Evolutionary conservation across 176 grass and related monocot genomes (phyloP).

Genomic region (Puccinellia tenuiflora): DNA sequence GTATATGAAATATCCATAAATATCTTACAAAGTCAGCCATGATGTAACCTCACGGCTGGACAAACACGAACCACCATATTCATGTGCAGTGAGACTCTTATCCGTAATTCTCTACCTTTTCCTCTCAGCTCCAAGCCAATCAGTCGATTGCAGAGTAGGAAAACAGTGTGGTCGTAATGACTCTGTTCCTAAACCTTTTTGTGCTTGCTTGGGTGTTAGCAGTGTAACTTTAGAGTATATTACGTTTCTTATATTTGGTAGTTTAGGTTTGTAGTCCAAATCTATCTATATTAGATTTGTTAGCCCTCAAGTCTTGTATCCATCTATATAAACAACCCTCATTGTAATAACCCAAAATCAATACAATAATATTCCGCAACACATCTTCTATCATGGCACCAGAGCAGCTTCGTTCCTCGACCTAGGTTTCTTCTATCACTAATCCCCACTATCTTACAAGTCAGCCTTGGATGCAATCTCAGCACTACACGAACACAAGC

Average conservation of each 20-base stretch:
- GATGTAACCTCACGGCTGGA: not conserved
- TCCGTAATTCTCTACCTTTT: not conserved
- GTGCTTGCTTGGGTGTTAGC: not conserved
- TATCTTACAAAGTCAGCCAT: conserved; percentile 15
- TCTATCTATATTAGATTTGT: too few species aligned
- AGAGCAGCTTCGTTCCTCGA: too few species aligned
- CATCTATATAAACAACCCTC: too few species aligned
- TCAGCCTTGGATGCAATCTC: conserved; percentile 7
- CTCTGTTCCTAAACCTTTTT: not conserved
- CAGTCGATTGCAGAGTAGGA: not conserved
- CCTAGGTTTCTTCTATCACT: too few species aligned
- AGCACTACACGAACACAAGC: conserved; percentile 10
- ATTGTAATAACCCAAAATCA: too few species aligned
- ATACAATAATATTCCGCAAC: too few species aligned
- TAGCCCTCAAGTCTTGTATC: too few species aligned
- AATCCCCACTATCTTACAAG: conserved; percentile 14
- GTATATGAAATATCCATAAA: not conserved
- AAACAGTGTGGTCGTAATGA: not conserved
- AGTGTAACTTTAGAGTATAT: too few species aligned
- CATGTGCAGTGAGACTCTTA: conserved; percentile 18
- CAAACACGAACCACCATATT: conserved; percentile 4
- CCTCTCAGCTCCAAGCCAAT: not conserved
- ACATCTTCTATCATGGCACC: too few species aligned
- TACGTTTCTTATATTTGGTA: too few species aligned
- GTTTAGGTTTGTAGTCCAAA: too few species aligned